Evolutionary conservation across 768 basidiomycete species (phyloP).

Genomic region (Panaeolus papilionaceus): DNA sequence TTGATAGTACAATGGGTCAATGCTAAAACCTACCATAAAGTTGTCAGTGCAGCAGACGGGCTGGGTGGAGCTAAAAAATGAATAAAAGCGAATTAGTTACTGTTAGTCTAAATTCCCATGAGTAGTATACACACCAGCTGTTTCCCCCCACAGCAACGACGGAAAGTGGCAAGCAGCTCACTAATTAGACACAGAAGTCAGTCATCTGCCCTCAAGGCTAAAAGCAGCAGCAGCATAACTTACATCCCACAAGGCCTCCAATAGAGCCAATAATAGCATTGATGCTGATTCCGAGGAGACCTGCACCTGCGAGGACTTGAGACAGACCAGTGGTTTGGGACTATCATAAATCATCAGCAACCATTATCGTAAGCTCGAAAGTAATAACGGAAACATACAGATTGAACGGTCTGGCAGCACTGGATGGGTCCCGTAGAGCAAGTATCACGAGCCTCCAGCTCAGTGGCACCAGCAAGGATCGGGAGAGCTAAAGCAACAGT

Average conservation of each 20-base stretch:
- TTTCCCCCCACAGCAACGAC: slow-evolving; percentile 22
- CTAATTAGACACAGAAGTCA: slow-evolving; percentile 17
- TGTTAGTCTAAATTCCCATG: background rate
- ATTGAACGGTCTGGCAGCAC: slow-evolving; percentile 16
- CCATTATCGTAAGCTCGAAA: background rate
- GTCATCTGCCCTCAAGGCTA: background rate
- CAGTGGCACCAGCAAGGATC: slow-evolving; percentile 24
- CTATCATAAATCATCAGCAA: slow-evolving; percentile 1
- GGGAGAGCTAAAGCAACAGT: slow-evolving; percentile 22
- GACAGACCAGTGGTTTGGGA: slow-evolving; percentile 13
- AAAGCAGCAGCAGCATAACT: background rate
- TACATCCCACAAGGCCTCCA: slow-evolving; percentile 18
- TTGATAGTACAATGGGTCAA: background rate
- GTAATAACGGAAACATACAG: background rate
- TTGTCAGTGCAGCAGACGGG: slow-evolving; percentile 31
- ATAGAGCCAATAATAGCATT: slow-evolving; percentile 19
- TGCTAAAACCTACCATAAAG: slow-evolving; percentile 19
- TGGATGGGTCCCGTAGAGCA: slow-evolving; percentile 21
- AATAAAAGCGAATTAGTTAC: background rate
- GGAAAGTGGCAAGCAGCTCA: slow-evolving; percentile 25
- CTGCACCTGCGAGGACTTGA: slow-evolving; percentile 18
- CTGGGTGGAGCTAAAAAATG: slow-evolving; percentile 23
- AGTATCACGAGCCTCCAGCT: slow-evolving; percentile 15
- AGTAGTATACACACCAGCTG: slow-evolving; percentile 23
- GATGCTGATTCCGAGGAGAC: slow-evolving; percentile 23